Evolutionary conservation across 2,329 filamentous ascomycete species (phyloP), one percentile per base, ranked within the genome.

Genomic region (Alternaria panax): DNA sequence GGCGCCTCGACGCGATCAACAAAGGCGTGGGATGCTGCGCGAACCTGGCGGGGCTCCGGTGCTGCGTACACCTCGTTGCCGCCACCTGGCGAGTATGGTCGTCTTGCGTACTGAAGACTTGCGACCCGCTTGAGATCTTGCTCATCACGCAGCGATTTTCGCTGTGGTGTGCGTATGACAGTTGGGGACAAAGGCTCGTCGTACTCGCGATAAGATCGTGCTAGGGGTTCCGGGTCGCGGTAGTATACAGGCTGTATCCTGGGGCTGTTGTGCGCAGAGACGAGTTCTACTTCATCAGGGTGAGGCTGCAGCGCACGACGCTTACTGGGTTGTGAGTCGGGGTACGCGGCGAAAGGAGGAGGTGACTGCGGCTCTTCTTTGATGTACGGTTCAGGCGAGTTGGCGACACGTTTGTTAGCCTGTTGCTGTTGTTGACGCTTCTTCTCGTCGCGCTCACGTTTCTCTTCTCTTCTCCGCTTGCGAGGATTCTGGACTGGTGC

Each of bases 281-380:
- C 64, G 11, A 79, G 65, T 63, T 82, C 80, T 40, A 78, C 67
- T 52, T 81, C 76, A 18, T 72, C 70, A 8, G 74, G 67, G 34
- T 71, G 41, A 24, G 76, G 70, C 43, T 79, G 75, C 16, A 78
- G 70, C 45, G 77, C 75, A 55, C 80, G 72, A 34, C 79, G 78
- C 54, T 78, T 78, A 50, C 79, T 75, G 7, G 76, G 70, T 41
- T 78, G 78, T 27, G 72, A 47, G 50, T 81, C 77, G 36, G 78
- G 60, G 41, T 78, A 64, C 20, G 68, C 67, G 14, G 81, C 76
- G 60, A 88, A 85, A 1, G 85, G 84, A 41, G 85, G 85, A 20
- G 87, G 87, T 12, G 87, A 89, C 18, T 87, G 78, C 7, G 87
- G 86, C 69, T 89, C 87, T 65, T 86, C 83, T 71, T 89, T 89